Conservation (phyloP, 768 basidiomycete genomes). For the Suillus variegatus region DNA sequence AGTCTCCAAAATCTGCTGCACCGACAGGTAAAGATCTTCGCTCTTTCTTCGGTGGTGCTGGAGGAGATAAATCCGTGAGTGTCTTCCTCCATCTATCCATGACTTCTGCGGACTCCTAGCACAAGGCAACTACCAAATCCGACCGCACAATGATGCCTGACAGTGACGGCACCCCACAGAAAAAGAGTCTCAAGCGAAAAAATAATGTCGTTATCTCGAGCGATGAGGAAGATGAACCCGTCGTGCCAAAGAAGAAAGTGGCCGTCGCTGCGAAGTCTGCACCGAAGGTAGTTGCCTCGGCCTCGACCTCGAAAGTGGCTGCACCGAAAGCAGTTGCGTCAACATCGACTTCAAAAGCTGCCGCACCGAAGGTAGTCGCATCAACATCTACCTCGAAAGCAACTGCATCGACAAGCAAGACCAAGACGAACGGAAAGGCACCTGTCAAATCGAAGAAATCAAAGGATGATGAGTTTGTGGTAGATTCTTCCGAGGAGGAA, state of each 20-base stretch:
- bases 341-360: not conserved
- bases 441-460: conserved; percentile 7
- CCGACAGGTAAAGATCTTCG: conserved; percentile 33
- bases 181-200: conserved; percentile 32
- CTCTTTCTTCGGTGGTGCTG: conserved; percentile 37
- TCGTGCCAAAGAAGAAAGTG: conserved; percentile 42
- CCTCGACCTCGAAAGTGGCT: not conserved
- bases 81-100: not conserved
- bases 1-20: not conserved
- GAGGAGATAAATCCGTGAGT: conserved; percentile 1
- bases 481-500: conserved; percentile 29
- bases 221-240: conserved; percentile 41
- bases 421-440: conserved; percentile 1
- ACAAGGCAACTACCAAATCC: conserved; percentile 12
- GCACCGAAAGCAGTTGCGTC: not conserved
- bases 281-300: conserved; percentile 1
- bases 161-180: conserved; percentile 23
- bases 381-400: not conserved
- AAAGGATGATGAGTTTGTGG: conserved; percentile 37
- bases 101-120: conserved; percentile 2
- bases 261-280: conserved; percentile 20
- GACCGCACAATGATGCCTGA: conserved; percentile 24
- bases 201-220: conserved; percentile 32
- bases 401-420: not conserved
- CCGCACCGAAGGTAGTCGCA: not conserved